Percentiles rank a stretch among this genome's conserved stretches.
Evolutionary conservation across 208 protist genomes (phyloP).

Genomic region (Acanthamoeba healyi): DNA sequence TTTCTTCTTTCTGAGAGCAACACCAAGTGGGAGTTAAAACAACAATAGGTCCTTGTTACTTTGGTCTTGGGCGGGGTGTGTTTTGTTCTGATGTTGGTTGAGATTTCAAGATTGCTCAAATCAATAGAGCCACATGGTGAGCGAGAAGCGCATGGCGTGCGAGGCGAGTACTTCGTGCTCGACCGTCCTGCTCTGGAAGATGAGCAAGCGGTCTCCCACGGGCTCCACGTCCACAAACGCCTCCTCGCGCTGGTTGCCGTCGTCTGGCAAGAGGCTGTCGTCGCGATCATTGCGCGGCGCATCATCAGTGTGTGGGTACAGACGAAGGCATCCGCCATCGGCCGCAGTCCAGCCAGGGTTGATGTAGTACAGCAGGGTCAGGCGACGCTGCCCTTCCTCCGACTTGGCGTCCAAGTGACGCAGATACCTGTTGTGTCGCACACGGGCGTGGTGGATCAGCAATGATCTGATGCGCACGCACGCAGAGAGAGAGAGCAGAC

Average conservation of each 20-base stretch:
- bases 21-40: too few relatives aligned
- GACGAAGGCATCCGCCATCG: neutral
- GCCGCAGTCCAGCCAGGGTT: neutral
- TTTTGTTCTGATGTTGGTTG: too few relatives aligned
- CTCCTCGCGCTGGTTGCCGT: neutral
- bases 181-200: slow-evolving; percentile 2
- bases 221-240: neutral
- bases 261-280: too few relatives aligned
- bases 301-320: neutral
- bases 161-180: slow-evolving; percentile 34
- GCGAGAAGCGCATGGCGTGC: neutral
- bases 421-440: neutral
- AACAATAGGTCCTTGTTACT: too few relatives aligned
- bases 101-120: neutral
- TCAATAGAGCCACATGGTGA: slow-evolving; percentile 12
- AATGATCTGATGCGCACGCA: neutral
- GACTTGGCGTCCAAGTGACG: slow-evolving; percentile 12
- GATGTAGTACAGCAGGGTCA: slow-evolving; percentile 38
- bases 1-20: too few relatives aligned
- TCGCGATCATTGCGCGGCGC: too few relatives aligned
- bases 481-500: neutral
- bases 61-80: too few relatives aligned
- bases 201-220: neutral
- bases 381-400: neutral
- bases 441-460: too few relatives aligned